Conservation (phyloP, 805 yeast genomes). For the Kodamaea nitidulidarum region DNA sequence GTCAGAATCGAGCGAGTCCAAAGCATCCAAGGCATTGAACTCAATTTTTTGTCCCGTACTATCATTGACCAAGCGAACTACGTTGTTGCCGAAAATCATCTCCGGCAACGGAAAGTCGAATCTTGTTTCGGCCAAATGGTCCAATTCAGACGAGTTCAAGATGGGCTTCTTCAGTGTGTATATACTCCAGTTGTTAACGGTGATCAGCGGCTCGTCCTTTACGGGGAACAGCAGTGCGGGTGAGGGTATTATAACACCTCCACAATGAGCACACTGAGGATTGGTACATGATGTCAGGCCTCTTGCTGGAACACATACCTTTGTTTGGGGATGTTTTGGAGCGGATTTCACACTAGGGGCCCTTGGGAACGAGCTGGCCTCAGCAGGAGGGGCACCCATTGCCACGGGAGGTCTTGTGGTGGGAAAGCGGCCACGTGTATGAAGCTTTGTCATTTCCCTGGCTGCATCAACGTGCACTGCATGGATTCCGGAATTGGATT, state of each 20-base stretch:
- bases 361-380: constrained; percentile 4
- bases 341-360: not conserved
- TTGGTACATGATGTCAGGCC: constrained; percentile 34
- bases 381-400: constrained; percentile 5
- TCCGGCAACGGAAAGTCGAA: constrained; percentile 87
- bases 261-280: constrained; percentile 60
- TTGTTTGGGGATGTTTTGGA: not conserved
- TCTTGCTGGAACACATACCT: constrained; percentile 40
- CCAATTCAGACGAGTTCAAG: constrained; percentile 68
- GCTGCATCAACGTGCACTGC: constrained; percentile 59
- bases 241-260: constrained; percentile 71
- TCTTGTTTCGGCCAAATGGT: constrained; percentile 51
- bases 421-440: constrained; percentile 41
- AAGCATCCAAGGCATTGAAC: constrained; percentile 77
- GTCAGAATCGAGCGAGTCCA: constrained; percentile 33
- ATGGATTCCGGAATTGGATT: constrained; percentile 36
- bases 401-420: not conserved
- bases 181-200: constrained; percentile 72
- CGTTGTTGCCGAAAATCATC: constrained; percentile 91
- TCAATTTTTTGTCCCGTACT: constrained; percentile 42
- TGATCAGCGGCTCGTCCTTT: constrained; percentile 63
- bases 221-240: constrained; percentile 65
- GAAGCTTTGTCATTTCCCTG: constrained; percentile 54
- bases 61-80: constrained; percentile 47
- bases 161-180: constrained; percentile 74